Evolutionary conservation across 139 green algal species (phyloP), one percentile per base, ranked within the genome.

Genomic region (Coccomyxa sp.): DNA sequence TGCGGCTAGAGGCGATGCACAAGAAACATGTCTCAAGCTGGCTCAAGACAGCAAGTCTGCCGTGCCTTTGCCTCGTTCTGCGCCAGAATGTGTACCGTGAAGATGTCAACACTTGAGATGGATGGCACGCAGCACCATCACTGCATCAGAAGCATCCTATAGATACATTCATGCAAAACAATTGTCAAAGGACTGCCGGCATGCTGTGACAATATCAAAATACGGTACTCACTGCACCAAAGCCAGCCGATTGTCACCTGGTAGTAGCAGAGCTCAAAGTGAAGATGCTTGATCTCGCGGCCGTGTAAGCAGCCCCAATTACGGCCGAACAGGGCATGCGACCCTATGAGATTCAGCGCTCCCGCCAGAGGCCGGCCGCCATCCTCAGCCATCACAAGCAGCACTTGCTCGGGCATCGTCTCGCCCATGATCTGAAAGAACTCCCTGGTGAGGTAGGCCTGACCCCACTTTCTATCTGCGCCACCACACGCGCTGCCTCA

Each of bases 221-320:
- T n/a, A n/a, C n/a, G n/a, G n/a, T n/a, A n/a, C n/a, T n/a, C n/a
- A n/a, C n/a, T n/a, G n/a, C n/a, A n/a, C n/a, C n/a, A n/a, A n/a
- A n/a, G n/a, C n/a, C n/a, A n/a, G n/a, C n/a, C n/a, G n/a, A n/a
- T n/a, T n/a, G n/a, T n/a, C 44, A 85, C 91, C 86, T 95, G 90
- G 82, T 98, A 98, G 83, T 97, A 98, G 85, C 94, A 98, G 14
- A 95, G 84, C 85, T 98, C 95, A 82, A 98, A 98, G 79, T 98
- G 95, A 33, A 98, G 88, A 78, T 91, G 78, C 70, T 89, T 87
- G 77, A 90, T 77, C 1, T 84, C 55, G 33, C 79, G 70, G 18
- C 90, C 87, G 37, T 76, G 82, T 14, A 39, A 68, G 80, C 88
- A 93, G 55, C 95, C 95, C 94, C 95, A 98, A 87, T 98, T 97